Evolutionary conservation across 2,329 filamentous ascomycete species (phyloP).

Genomic region (Colletotrichum gigasporum): DNA sequence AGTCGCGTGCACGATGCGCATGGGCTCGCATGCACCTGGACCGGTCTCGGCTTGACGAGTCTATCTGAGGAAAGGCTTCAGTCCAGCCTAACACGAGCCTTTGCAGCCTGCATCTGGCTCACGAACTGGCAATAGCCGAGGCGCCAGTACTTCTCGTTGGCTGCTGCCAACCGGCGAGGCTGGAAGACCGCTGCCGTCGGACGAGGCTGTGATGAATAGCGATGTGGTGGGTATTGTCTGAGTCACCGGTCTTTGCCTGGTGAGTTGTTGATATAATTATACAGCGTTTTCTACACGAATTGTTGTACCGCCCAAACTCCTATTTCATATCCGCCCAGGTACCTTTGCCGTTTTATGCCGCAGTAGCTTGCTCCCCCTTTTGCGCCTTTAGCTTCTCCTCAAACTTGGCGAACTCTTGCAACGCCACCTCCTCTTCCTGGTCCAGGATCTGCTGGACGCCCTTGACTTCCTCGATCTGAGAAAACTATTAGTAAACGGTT

Average conservation of each 20-base stretch:
- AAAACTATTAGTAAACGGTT: slow-evolving; percentile 38
- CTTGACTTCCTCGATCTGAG: slow-evolving; percentile 94
- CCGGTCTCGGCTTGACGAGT: slow-evolving; percentile 7
- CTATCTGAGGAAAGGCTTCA: neutral
- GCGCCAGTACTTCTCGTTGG: too few species aligned
- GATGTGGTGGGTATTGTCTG: slow-evolving; percentile 18
- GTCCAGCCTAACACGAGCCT: slow-evolving; percentile 8
- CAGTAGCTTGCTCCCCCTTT: slow-evolving; percentile 46
- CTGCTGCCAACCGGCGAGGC: neutral
- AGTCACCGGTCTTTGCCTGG: slow-evolving; percentile 2
- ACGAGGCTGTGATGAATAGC: slow-evolving; percentile 8
- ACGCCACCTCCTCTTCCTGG: slow-evolving; percentile 87
- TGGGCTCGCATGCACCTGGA: neutral
- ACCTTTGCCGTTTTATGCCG: neutral
- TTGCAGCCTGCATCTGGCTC: neutral
- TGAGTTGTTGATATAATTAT: slow-evolving; percentile 5
- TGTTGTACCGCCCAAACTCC: neutral
- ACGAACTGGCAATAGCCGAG: neutral
- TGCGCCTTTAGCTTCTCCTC: slow-evolving; percentile 80
- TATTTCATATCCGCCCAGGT: neutral
- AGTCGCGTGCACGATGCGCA: neutral
- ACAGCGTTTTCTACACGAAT: slow-evolving; percentile 21
- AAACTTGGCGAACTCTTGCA: slow-evolving; percentile 92
- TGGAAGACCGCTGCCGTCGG: neutral
- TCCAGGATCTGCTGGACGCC: slow-evolving; percentile 92